Base-by-base conservation (phyloP, 116 monocot species). In the Phalaenopsis hybrid region DNA sequence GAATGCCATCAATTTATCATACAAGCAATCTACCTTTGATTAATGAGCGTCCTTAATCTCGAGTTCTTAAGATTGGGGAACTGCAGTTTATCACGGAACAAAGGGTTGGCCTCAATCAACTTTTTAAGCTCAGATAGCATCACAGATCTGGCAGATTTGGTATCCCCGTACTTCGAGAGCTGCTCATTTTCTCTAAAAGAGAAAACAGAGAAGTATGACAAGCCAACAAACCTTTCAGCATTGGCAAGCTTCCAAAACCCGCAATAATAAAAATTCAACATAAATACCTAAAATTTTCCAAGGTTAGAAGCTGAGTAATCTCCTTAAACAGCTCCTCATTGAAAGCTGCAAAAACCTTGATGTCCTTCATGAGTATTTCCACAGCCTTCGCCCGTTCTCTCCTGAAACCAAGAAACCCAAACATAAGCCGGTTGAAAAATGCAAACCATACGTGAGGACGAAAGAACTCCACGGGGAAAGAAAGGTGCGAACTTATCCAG, bases 121-220 rank as follows among this genome's bases (percentile, higher is more conserved):
- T 94, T 92, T 84, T 94, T 94, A 5, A 94, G 90, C 79, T 94
- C 92, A 41, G 87, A 72, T 20, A 94, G 83, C 92, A 92, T 92
- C 63, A 90, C 87, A 74, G 81, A 77, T 78, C 94, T 79, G 61
- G 94, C 94, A 45, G 90, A 90, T 79, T 90, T 92, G 31, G 94
- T 86, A 46, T 94, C 94, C 34, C 92, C 92, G 78, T 94, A 94
- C 59, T 92, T 92, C 21, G 94, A 92, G 21, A 94, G 79, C 65
- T 94, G 92, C 81, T 92, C 90, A 88, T 94, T 94, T 85, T 90
- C 94, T 78, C 94, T 94, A n/a, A 18, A 46, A 75, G 46, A 44
- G 6, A 75, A 46, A 75, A 73, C 13, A 17, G 33, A 37, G 41
- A 73, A 43, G 43, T 37, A 15, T 75, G 21, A 75, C 44, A 46